Evolutionary conservation across 192 early-diverging fungal genomes (phyloP).

Genomic region (Umbelopsis sp.): DNA sequence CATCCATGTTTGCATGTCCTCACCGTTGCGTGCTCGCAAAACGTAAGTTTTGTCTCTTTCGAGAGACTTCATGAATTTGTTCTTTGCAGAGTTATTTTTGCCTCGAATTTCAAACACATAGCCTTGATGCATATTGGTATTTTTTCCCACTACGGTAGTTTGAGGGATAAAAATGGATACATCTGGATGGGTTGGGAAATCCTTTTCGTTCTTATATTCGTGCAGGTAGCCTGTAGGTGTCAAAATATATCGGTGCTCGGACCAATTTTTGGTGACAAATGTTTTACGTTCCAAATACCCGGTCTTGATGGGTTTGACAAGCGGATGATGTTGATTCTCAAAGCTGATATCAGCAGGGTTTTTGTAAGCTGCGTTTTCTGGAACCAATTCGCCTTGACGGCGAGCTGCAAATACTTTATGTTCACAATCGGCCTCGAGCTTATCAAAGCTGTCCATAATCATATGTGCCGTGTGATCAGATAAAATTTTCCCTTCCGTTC

Average conservation of each 20-base stretch:
- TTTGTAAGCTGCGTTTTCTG: constrained; percentile 38
- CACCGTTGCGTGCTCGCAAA: background rate
- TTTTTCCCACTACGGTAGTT: background rate
- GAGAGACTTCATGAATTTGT: background rate
- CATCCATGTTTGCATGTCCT: constrained; percentile 5
- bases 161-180: constrained; percentile 22
- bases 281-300: constrained; percentile 39
- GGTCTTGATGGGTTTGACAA: constrained; percentile 37
- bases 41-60: constrained; percentile 2
- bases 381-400: constrained; percentile 42
- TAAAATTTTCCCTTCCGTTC: constrained; percentile 23
- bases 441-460: constrained; percentile 31
- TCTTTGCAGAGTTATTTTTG: background rate
- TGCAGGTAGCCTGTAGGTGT: constrained; percentile 38
- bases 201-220: constrained; percentile 25
- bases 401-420: constrained; percentile 46
- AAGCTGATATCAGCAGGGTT: constrained; percentile 36
- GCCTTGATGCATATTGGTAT: background rate
- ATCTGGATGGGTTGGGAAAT: constrained; percentile 19
- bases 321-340: constrained; percentile 39
- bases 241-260: constrained; percentile 48
- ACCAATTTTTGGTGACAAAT: constrained; percentile 42
- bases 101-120: constrained; percentile 11
- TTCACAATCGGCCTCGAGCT: constrained; percentile 43
- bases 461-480: constrained; percentile 24